phyloP scores from a whole-genome alignment of 176 grass and related monocot species.

The Phoenix dactylifera region DNA sequence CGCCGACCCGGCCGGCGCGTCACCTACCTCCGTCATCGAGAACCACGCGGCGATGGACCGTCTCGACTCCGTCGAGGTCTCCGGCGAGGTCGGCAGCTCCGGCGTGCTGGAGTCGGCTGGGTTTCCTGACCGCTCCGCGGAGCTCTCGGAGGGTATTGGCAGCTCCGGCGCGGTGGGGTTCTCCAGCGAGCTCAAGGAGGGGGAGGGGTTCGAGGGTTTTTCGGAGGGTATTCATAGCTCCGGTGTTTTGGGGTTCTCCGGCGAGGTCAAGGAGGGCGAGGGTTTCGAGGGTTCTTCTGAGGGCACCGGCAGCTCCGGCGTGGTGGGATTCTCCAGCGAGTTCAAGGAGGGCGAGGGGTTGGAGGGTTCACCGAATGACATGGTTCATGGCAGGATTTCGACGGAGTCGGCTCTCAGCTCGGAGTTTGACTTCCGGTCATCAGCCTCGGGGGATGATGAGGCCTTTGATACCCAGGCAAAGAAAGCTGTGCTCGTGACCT shows the following conservation, averaged over 20 bases:
- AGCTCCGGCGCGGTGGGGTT: conserved; percentile 24
- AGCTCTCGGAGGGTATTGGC: conserved; percentile 28
- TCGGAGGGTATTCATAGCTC: no score
- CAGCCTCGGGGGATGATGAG: conserved; percentile 29
- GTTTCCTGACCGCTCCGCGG: conserved; percentile 52
- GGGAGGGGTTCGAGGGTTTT: background rate
- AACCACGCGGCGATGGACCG: conserved; percentile 45
- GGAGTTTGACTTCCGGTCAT: conserved; percentile 33
- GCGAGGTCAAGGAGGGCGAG: conserved; percentile 5
- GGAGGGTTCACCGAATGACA: no score
- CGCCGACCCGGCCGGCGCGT: conserved; percentile 19
- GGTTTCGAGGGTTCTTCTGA: background rate
- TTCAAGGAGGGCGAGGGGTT: no score
- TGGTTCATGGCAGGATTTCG: conserved; percentile 20
- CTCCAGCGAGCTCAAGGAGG: conserved; percentile 28
- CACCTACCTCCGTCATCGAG: conserved; percentile 92
- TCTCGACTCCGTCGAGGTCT: conserved; percentile 3
- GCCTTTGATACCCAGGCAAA: conserved; percentile 11
- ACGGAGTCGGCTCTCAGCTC: conserved; percentile 23
- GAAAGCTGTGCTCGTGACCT: conserved; percentile 10
- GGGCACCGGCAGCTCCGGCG: no score
- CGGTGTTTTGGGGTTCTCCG: background rate
- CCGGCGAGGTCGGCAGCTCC: conserved; percentile 10
- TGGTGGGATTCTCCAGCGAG: no score
- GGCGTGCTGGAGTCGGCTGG: conserved; percentile 9